Conservation (phyloP, 345 rosid species). For the Fremontodendron californicum region DNA sequence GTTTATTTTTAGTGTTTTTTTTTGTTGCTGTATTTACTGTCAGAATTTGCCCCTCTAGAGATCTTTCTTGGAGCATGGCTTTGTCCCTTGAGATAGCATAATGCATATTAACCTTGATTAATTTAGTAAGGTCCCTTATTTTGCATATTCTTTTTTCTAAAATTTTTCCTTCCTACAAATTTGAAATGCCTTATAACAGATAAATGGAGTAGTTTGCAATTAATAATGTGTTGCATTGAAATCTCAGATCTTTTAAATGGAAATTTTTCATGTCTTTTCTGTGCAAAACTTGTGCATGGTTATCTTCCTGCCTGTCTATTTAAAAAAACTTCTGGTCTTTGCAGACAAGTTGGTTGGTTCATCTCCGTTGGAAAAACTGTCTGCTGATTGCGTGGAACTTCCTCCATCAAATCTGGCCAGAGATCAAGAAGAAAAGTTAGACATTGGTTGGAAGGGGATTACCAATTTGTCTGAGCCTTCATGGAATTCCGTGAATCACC, state of each 20-base stretch:
- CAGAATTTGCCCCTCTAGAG: not conserved
- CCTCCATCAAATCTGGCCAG: constrained; percentile 20
- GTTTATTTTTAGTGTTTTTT: not conserved
- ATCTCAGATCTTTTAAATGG: not conserved
- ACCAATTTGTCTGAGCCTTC: constrained; percentile 39
- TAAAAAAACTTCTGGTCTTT: not conserved
- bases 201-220: not conserved
- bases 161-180: not conserved
- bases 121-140: not conserved
- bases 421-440: constrained; percentile 30
- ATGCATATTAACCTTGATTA: not conserved
- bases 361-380: constrained; percentile 27
- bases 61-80: not conserved
- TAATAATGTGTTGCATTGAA: not conserved
- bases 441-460: constrained; percentile 31
- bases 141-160: not conserved
- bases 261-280: not conserved
- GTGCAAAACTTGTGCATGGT: not conserved
- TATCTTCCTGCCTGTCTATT: not conserved
- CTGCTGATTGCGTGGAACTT: constrained; percentile 25
- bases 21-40: not conserved
- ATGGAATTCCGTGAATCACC: constrained; percentile 37
- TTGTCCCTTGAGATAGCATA: not conserved
- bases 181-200: not conserved
- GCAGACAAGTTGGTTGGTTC: constrained; percentile 32